Base-by-base conservation (phyloP, 2,329 filamentous ascomycete species). In the Penicillium oxalicum region DNA sequence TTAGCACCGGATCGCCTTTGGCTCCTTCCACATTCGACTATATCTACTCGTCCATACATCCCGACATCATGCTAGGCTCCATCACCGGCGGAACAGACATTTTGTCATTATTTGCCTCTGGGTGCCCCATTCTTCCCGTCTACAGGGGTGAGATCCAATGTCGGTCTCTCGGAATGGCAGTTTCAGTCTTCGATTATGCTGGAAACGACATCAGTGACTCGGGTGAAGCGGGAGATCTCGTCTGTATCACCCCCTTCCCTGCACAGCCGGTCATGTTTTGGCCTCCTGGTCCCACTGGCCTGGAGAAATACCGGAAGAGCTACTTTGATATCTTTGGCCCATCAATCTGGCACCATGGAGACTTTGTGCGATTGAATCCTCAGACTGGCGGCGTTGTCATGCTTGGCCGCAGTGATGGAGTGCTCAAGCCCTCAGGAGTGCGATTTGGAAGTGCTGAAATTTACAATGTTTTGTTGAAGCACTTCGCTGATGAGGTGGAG, bases 61-160 rank as follows among this genome's bases (percentile, higher is more conserved):
- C 79, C 0, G 74, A 79, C n/a, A 77, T 97, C 56, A 91, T 96
- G 68, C 81, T 97, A 6, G 89, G 84, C 42, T 94, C 88, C 48
- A 97, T 98, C 62, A 97, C 91, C 0, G 93, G 93, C 34, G 93
- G 91, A 43, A 97, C 91, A 3, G 93, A 98, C 66, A 97, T 97
- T 60, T 88, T 97, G 56, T 95, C 91, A 0, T 81, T 97, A 32
- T 98, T 97, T 62, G 91, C 91, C 38, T 85, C 88, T 0, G 87
- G 90, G 0, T 91, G 86, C 47, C 86, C 86, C 0, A 75, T 91
- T 4, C 74, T 88, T 1, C 86, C 87, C 1, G 86, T 91, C 18
- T 75, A 82, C 54, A 75, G 75, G 1, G 87, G 87, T 25, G 84
- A 90, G 64, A 88, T 91, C 41, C 87, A 91, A 67, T 87, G 85